Conservation (phyloP, 257 asterid species). For the Prunella vulgaris region DNA sequence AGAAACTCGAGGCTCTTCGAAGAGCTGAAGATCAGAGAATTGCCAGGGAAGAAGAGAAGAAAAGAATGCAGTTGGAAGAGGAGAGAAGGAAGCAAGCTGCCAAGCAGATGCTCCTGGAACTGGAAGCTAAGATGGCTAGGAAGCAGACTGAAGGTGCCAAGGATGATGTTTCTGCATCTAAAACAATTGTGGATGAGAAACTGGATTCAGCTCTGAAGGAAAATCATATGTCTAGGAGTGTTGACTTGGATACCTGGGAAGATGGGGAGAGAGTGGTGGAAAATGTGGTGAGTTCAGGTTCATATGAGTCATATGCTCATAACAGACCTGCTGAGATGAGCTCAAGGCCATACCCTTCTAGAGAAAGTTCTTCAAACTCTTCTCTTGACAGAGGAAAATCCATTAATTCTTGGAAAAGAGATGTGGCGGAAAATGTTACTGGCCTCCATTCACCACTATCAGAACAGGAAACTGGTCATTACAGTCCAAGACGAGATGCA, state of each 20-base stretch:
- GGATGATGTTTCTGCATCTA: slow-evolving; percentile 33
- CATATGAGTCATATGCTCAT: slow-evolving; percentile 47
- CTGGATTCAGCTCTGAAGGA: slow-evolving; percentile 39
- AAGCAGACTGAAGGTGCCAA: slow-evolving; percentile 50
- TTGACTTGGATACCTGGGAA: slow-evolving; percentile 76
- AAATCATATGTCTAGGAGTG: slow-evolving; percentile 34
- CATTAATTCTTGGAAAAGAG: slow-evolving; percentile 67
- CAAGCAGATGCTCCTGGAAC: slow-evolving; percentile 72
- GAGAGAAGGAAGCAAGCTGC: slow-evolving; percentile 98
- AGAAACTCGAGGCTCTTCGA: slow-evolving; percentile 63
- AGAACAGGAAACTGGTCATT: slow-evolving; percentile 56
- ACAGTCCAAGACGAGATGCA: slow-evolving; percentile 62
- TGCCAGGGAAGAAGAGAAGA: slow-evolving; percentile 87
- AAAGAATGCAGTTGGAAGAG: slow-evolving; percentile 64
- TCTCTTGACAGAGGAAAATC: slow-evolving; percentile 54
- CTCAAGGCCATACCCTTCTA: slow-evolving; percentile 47
- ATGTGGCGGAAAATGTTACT: slow-evolving; percentile 48
- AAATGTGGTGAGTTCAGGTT: slow-evolving; percentile 43
- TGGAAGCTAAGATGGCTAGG: slow-evolving; percentile 90
- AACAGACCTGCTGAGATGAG: slow-evolving; percentile 50
- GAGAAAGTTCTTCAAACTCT: slow-evolving; percentile 51
- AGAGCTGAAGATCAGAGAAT: slow-evolving; percentile 74
- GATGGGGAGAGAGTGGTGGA: slow-evolving; percentile 81
- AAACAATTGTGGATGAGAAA: slow-evolving; percentile 40
- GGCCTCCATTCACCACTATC: slow-evolving; percentile 36